Percentiles rank a stretch among this genome's conserved stretches.
Evolutionary conservation across 1,139 yeast species (phyloP).

Genomic region (Suhomyces ambrosiae): DNA sequence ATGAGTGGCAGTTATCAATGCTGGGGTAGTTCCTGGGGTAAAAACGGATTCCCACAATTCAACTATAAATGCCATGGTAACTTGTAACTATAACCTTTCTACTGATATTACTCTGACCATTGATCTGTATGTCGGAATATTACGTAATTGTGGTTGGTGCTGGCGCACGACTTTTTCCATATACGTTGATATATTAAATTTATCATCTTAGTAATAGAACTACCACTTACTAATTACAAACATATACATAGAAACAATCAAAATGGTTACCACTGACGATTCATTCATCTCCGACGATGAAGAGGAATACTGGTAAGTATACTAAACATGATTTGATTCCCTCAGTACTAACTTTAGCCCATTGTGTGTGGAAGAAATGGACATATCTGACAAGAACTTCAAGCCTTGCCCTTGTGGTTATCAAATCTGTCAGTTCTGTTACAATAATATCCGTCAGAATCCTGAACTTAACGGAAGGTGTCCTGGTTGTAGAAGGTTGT

Average conservation of each 20-base stretch:
- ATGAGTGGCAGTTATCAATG: conserved; percentile 80
- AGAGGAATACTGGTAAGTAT: conserved; percentile 68
- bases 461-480: conserved; percentile 95
- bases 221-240: neutral
- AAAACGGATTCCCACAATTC: conserved; percentile 90
- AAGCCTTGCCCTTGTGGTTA: conserved; percentile 99
- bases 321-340: neutral
- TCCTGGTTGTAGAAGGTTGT: conserved; percentile 95
- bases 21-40: conserved; percentile 94
- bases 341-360: conserved; percentile 54
- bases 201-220: neutral
- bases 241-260: conserved; percentile 1
- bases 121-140: too few species aligned
- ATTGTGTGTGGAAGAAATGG: conserved; percentile 96
- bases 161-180: conserved; percentile 11
- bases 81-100: neutral
- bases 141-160: too few species aligned
- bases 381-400: conserved; percentile 91
- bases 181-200: neutral
- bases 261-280: conserved; percentile 39
- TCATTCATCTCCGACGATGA: conserved; percentile 75
- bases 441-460: conserved; percentile 92
- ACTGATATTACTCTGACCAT: too few species aligned
- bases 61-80: conserved; percentile 47
- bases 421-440: conserved; percentile 97